Evolutionary conservation across 2,329 filamentous ascomycete species (phyloP), one percentile per base, ranked within the genome.

Genomic region (Talaromyces sp.): DNA sequence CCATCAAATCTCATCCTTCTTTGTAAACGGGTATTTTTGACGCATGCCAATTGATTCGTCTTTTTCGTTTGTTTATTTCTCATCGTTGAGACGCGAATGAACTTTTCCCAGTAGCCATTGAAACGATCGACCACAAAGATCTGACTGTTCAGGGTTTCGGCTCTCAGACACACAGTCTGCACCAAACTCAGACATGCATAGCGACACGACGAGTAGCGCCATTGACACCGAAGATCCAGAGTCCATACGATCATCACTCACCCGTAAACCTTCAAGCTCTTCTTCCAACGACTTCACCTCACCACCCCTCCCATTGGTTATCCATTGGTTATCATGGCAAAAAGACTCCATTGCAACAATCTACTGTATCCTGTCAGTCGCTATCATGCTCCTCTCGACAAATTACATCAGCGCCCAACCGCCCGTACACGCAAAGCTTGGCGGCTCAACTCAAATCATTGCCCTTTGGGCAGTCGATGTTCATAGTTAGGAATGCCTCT

Each of bases 401-500:
- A 75, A 74, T 11, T 80, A 78, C 66, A 73, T 80, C 58, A 75
- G 76, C 48, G 77, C 74, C 10, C 76, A 80, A 68, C 76, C 71
- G 63, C 66, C 76, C 56, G 72, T 80, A 63, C 63, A 75, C 67
- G 75, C 77, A 62, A 74, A 77, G 68, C 80, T 72, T 67, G 76
- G 76, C 47, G 73, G 72, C 52, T 70, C 70, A 6, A 73, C 74
- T 11, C 79, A 81, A 67, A 73, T 79, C 11, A 70, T 77, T 5
- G 75, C 77, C 14, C 14, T 68, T 81, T 0, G 78, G 78, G 14
- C 78, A 81, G 69, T 76, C 73, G 63, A 73, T 81, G 71, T 80
- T 81, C 70, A 79, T 81, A 67, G 65, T 80, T 6, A 78, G 78
- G 11, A 81, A 73, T 19, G 79, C 78, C 10, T 72, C 80, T 48